Evolutionary conservation across 306 rosid genomes (phyloP).

Genomic region (Lathyrus oleraceus): DNA sequence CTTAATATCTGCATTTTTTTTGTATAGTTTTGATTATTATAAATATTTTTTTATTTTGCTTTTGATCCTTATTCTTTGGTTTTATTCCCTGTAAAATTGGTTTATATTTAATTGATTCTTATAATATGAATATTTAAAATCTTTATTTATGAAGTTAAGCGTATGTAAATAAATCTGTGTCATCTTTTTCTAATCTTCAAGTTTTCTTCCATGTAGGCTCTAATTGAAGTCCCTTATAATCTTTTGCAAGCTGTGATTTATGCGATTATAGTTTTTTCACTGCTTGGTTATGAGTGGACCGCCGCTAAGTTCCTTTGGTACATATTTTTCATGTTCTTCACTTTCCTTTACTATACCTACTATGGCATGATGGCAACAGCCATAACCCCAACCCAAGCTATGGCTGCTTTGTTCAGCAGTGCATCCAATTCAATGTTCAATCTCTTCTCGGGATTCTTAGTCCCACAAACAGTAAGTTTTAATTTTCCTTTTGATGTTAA

Average conservation of each 20-base stretch:
- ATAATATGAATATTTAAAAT: too few relatives aligned
- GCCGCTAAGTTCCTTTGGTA: slow-evolving; percentile 43
- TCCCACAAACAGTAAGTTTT: slow-evolving; percentile 52
- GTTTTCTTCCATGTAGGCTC: slow-evolving; percentile 35
- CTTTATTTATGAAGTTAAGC: neutral
- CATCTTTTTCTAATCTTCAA: neutral
- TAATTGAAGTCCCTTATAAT: slow-evolving; percentile 50
- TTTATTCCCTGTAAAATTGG: too few relatives aligned
- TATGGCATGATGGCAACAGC: slow-evolving; percentile 61
- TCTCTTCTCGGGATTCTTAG: slow-evolving; percentile 46
- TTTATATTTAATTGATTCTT: too few relatives aligned
- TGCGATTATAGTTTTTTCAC: slow-evolving; percentile 49
- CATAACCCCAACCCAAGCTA: slow-evolving; percentile 44
- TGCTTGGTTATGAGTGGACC: slow-evolving; percentile 56
- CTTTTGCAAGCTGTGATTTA: slow-evolving; percentile 44
- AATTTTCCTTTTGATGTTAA: neutral
- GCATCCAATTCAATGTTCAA: slow-evolving; percentile 43
- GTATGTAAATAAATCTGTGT: neutral
- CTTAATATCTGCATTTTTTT: too few relatives aligned
- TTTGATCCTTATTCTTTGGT: too few relatives aligned
- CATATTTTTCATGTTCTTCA: slow-evolving; percentile 50
- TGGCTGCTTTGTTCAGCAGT: slow-evolving; percentile 28
- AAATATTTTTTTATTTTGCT: too few relatives aligned
- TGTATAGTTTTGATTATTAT: too few relatives aligned
- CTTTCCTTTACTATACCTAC: slow-evolving; percentile 51